phyloP scores from a whole-genome alignment of 2,329 filamentous ascomycete species.

The Trichophyton mentagrophytes region DNA sequence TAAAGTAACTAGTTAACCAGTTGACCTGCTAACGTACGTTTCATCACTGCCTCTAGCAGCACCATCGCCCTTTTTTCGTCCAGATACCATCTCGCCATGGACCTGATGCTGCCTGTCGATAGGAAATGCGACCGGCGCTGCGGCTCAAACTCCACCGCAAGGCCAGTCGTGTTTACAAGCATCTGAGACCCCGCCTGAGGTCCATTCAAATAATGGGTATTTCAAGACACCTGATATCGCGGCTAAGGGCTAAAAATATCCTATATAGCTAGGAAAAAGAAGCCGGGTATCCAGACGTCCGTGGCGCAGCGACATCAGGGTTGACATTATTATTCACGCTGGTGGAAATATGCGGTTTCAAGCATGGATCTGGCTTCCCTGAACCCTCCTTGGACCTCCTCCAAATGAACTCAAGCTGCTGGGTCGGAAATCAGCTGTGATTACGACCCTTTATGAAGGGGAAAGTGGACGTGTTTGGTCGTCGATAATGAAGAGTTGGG shows the following conservation, averaged over 20 bases:
- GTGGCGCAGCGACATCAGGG: background rate
- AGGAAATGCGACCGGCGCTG: background rate
- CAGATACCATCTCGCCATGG: too few relatives aligned
- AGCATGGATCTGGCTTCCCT: background rate
- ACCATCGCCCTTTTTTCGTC: background rate
- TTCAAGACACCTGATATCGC: background rate
- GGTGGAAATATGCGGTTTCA: background rate
- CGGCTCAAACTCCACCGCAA: background rate
- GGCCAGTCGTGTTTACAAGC: background rate
- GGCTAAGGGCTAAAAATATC: constrained; percentile 3
- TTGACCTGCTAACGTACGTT: background rate
- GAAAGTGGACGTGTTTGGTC: background rate
- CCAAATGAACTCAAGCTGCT: background rate
- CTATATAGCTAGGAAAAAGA: background rate
- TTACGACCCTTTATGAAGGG: background rate
- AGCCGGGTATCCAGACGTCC: background rate
- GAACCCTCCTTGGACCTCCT: background rate
- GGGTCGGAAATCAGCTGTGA: background rate
- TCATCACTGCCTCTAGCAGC: background rate
- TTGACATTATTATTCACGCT: background rate
- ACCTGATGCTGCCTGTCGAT: background rate
- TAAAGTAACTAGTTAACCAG: background rate
- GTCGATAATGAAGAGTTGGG: background rate
- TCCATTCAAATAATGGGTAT: background rate
- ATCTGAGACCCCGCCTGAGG: background rate